These are phyloP conservation scores for Camellia japonica DNA, from an alignment of 148 eudicot species.

Conservation along the genomic window DNA sequence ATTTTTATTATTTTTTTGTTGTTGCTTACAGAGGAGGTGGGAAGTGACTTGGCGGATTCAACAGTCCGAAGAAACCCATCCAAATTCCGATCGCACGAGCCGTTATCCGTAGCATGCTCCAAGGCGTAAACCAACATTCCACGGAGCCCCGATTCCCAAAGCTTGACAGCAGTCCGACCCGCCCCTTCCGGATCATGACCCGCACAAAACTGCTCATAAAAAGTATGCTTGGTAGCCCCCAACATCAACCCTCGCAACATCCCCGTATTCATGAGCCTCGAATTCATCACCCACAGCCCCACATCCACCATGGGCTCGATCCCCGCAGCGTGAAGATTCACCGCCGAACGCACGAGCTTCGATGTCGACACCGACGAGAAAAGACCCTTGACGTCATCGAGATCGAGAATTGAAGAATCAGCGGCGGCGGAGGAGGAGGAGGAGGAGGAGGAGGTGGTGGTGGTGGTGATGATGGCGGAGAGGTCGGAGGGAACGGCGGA, in stretches of 20 bases:
- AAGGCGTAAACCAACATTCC: constrained; percentile 80
- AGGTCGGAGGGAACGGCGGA: constrained; percentile 38
- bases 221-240: constrained; percentile 36
- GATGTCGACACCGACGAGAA: constrained; percentile 48
- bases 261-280: constrained; percentile 42
- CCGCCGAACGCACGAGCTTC: constrained; percentile 45
- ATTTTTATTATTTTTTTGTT: no score
- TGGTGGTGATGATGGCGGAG: constrained; percentile 28
- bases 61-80: constrained; percentile 47
- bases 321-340: constrained; percentile 45
- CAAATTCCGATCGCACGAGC: constrained; percentile 54
- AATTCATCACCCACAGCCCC: constrained; percentile 71
- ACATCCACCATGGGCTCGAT: constrained; percentile 56
- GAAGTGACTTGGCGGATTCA: constrained; percentile 49
- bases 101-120: constrained; percentile 71
- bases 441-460: neutral
- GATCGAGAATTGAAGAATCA: constrained; percentile 23
- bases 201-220: constrained; percentile 81
- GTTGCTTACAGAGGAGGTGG: constrained; percentile 56
- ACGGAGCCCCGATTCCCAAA: constrained; percentile 53
- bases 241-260: constrained; percentile 32
- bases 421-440: neutral
- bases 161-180: constrained; percentile 31
- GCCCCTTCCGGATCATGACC: constrained; percentile 55
- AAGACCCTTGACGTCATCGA: constrained; percentile 41